Evolutionary conservation across 2,329 filamentous ascomycete genomes (phyloP).

Genomic region (Aspergillus candidus): DNA sequence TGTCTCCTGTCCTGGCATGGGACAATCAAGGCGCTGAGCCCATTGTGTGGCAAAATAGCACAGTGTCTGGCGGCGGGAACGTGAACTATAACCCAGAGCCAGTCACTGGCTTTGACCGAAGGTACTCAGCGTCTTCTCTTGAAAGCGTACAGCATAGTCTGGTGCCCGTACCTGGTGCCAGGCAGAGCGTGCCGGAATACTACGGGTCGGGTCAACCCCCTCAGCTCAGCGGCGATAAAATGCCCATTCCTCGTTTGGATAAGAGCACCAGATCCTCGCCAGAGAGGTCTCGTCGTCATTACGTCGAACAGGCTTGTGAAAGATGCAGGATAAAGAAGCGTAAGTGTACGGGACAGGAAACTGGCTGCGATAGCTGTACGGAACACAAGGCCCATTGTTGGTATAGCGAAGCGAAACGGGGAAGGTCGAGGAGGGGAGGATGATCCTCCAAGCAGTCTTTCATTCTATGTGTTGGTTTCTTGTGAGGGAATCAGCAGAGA

Average conservation of each 20-base stretch:
- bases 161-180: constrained; percentile 3
- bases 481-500: too few species aligned
- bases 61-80: too few species aligned
- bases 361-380: too few species aligned
- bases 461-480: too few species aligned
- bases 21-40: too few species aligned
- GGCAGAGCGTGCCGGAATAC: too few species aligned
- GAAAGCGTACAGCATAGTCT: constrained; percentile 18
- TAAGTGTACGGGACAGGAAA: constrained; percentile 35
- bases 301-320: constrained; percentile 39
- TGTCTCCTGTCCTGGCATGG: too few species aligned
- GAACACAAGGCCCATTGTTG: constrained; percentile 29
- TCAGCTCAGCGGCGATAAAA: constrained; percentile 21
- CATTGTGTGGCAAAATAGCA: too few species aligned
- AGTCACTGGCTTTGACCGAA: too few species aligned
- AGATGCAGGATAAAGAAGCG: constrained; percentile 42
- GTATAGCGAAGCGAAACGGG: constrained; percentile 43
- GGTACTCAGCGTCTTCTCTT: too few species aligned
- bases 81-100: too few species aligned
- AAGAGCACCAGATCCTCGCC: constrained; percentile 30
- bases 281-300: constrained; percentile 31
- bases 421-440: constrained; percentile 38
- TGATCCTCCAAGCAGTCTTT: not conserved
- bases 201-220: not conserved
- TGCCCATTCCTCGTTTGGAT: constrained; percentile 33